Conservation (phyloP, 805 yeast genomes). For the Schwanniomyces yamadae region DNA sequence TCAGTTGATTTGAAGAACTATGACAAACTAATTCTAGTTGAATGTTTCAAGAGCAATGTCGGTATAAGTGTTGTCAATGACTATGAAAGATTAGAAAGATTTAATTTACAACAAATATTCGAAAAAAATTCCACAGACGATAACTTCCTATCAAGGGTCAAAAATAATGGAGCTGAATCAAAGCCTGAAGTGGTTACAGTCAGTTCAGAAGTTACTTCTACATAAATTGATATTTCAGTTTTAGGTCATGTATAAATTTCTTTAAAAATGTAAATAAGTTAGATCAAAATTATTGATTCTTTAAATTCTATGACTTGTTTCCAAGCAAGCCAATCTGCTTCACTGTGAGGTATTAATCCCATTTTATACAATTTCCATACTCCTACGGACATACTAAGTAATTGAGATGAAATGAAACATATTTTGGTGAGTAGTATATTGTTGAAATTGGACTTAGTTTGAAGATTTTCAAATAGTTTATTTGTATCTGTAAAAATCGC, state of each 20-base stretch:
- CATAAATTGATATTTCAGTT: not conserved
- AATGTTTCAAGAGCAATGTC: conserved; percentile 82
- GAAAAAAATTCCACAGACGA: conserved; percentile 35
- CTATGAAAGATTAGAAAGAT: conserved; percentile 61
- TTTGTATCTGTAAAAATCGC: conserved; percentile 61
- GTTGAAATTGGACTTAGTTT: conserved; percentile 33
- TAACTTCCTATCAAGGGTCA: conserved; percentile 13
- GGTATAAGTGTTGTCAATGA: conserved; percentile 83
- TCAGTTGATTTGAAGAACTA: conserved; percentile 75
- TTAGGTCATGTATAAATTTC: not conserved
- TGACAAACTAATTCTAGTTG: conserved; percentile 78
- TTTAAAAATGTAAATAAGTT: not conserved
- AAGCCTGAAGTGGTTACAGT: too few relatives aligned
- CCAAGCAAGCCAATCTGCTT: conserved; percentile 93
- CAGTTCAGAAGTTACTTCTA: too few relatives aligned
- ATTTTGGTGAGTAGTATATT: conserved; percentile 28
- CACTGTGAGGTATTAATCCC: conserved; percentile 88
- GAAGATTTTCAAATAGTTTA: conserved; percentile 50
- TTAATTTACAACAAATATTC: conserved; percentile 79
- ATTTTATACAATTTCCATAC: conserved; percentile 79
- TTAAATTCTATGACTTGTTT: conserved; percentile 44
- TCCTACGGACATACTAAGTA: conserved; percentile 68
- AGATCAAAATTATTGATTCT: conserved; percentile 7
- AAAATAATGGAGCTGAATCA: too few relatives aligned
- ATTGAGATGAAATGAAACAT: conserved; percentile 38